Conservation (phyloP, 1,284 basidiomycete species). For the Ceratobasidium sp. region DNA sequence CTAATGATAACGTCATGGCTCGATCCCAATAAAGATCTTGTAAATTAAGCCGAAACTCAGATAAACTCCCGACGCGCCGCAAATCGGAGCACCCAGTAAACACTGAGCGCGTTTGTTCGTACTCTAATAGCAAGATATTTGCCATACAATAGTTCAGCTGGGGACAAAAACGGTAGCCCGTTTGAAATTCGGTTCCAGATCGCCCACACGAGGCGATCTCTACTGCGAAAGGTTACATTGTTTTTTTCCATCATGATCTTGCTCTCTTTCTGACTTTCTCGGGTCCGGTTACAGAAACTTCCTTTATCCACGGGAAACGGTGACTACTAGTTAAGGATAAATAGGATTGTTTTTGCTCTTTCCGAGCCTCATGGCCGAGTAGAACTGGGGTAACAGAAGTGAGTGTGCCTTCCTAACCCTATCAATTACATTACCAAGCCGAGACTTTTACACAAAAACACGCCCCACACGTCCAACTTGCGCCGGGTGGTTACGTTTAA, state of each 20-base stretch:
- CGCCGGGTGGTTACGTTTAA: not conserved
- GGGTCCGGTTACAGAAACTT: not conserved
- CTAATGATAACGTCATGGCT: no score
- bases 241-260: slow-evolving; percentile 8
- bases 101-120: no score
- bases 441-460: not conserved
- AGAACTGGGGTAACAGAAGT: not conserved
- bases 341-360: not conserved
- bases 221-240: not conserved
- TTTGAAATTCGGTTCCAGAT: slow-evolving; percentile 12
- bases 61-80: no score
- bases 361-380: not conserved
- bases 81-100: no score
- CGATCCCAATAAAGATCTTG: no score
- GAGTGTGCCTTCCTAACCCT: not conserved
- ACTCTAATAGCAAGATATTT: no score
- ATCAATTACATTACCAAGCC: not conserved
- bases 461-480: not conserved
- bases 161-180: not conserved
- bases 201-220: not conserved
- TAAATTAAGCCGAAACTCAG: no score
- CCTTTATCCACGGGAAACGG: not conserved
- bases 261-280: not conserved
- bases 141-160: no score
- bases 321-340: no score